These are phyloP conservation scores for Pholiota conissans DNA, from an alignment of 768 basidiomycete species.

Conservation along the genomic window DNA sequence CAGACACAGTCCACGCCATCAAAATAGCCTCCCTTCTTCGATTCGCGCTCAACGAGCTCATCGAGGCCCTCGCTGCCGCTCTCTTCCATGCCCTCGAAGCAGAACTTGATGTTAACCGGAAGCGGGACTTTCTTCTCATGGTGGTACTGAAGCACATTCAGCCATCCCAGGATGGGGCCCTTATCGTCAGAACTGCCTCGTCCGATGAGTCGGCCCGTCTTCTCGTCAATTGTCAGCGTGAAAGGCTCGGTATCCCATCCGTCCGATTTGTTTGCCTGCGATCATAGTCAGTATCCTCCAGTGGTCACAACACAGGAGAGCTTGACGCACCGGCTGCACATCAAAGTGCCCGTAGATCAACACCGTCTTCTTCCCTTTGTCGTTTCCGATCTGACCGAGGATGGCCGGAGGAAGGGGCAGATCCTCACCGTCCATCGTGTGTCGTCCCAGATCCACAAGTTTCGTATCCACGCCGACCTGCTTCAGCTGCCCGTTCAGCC, in stretches of 20 bases:
- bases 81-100: conserved; percentile 99
- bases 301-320: background rate
- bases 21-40: conserved; percentile 75
- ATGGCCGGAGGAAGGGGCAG: conserved; percentile 81
- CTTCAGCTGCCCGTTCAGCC: conserved; percentile 72
- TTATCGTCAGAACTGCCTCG: conserved; percentile 92
- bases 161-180: conserved; percentile 85
- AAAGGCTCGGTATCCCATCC: conserved; percentile 93
- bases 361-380: conserved; percentile 90
- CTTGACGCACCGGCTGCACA: conserved; percentile 73
- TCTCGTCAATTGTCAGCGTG: conserved; percentile 49
- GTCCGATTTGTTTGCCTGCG: conserved; percentile 52
- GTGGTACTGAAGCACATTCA: conserved; percentile 89
- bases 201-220: conserved; percentile 67
- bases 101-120: conserved; percentile 88
- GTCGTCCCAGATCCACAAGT: conserved; percentile 75
- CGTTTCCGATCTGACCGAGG: conserved; percentile 78
- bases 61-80: conserved; percentile 90
- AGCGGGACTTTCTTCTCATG: conserved; percentile 61
- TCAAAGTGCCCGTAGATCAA: conserved; percentile 95
- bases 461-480: conserved; percentile 78
- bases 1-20: conserved; percentile 90
- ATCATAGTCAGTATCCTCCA: background rate
- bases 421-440: conserved; percentile 63
- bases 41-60: conserved; percentile 78